Conservation (phyloP, 192 early-diverging fungal genomes). For the Backusella tarrabulga region DNA sequence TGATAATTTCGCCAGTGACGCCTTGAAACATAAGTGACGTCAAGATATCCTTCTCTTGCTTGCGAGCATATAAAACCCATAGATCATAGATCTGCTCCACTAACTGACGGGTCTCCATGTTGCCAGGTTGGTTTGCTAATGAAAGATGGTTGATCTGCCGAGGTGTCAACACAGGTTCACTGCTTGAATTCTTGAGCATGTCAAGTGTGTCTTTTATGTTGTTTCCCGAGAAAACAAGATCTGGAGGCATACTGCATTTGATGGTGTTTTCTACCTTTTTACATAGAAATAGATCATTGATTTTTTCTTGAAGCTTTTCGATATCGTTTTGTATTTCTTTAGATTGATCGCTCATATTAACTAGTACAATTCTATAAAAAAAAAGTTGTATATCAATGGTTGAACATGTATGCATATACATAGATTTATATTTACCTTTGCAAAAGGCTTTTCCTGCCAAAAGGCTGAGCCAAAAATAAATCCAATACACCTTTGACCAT, state of each 20-base stretch:
- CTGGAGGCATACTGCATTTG: slow-evolving; percentile 18
- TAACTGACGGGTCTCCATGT: slow-evolving; percentile 19
- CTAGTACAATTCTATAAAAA: slow-evolving; percentile 47
- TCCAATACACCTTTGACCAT: slow-evolving; percentile 57
- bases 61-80: slow-evolving; percentile 44
- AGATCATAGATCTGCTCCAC: slow-evolving; percentile 42
- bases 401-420: not conserved
- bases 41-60: slow-evolving; percentile 50
- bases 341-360: slow-evolving; percentile 49
- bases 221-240: not conserved
- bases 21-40: slow-evolving; percentile 50
- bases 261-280: slow-evolving; percentile 50
- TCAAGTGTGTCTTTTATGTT: slow-evolving; percentile 9
- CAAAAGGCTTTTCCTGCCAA: slow-evolving; percentile 51
- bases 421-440: slow-evolving; percentile 38
- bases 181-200: not conserved
- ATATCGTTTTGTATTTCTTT: slow-evolving; percentile 50
- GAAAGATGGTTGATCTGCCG: slow-evolving; percentile 29
- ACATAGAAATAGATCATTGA: slow-evolving; percentile 34
- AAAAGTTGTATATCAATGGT: not conserved
- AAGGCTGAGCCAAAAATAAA: slow-evolving; percentile 58
- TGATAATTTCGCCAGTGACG: slow-evolving; percentile 51
- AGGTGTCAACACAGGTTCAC: slow-evolving; percentile 13
- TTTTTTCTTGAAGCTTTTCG: slow-evolving; percentile 17
- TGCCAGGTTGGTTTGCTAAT: slow-evolving; percentile 5